Base-by-base conservation (phyloP, 2,329 filamentous ascomycete species). In the Fusarium euwallaceae region DNA sequence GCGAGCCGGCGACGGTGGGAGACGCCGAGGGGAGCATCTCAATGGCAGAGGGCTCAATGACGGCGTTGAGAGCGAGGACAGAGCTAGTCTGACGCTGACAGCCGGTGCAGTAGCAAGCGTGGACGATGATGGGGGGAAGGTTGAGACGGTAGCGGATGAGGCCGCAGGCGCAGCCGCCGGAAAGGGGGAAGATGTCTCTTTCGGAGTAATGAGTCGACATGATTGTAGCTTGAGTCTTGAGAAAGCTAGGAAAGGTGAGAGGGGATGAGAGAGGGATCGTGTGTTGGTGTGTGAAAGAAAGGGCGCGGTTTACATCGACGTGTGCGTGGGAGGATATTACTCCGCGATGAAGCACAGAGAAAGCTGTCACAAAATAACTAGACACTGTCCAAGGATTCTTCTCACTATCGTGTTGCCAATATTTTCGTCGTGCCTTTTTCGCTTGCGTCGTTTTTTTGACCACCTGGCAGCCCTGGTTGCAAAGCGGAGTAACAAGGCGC, bases 71-170 rank as follows among this genome's bases (percentile, higher is more conserved):
- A 79, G 77, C 80, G 61, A 83, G 80, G 67, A 77, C 81, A 48
- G 81, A 80, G 69, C 86, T 86, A 17, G 82, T 83, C 75, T 87
- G 84, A 64, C 81, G 83, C 74, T 87, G 86, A 79, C 86, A 88
- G 68, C 79, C 78, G 27, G 83, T 84, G 80, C 86, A 88, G 78
- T 86, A 84, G 79, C 86, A 88, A 81, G 83, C 85, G 76, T 88
- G 83, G 37, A 84, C 81, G 61, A 84, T 71, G 48, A 87, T 78
- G 22, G 86, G 81, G n/a, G 92, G 83, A 3, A 92, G 83, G 76
- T 90, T 89, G 36, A 90, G 86, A 14, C 91, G 83, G 80, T 94
- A 92, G 80, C 92, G 93, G 73, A 92, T 86, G 78, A 93, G 90
- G 16, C 91, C 91, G 81, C 92, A 94, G 62, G 90, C 88, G 80